Percentiles rank a stretch among this genome's conserved stretches.
Conservation (phyloP, 345 rosid species). For the Aurinia saxatilis region DNA sequence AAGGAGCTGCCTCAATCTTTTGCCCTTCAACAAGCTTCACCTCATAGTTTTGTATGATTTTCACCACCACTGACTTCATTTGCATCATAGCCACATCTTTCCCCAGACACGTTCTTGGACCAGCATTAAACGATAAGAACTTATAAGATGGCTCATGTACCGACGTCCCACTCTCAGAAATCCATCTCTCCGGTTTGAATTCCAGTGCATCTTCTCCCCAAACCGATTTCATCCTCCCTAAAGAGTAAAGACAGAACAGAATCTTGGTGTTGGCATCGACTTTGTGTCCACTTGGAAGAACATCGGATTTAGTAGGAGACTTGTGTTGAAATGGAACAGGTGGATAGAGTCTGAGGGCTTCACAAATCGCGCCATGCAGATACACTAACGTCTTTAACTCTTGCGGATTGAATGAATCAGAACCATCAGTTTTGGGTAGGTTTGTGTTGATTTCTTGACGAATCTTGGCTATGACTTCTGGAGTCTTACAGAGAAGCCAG, state of each 20-base stretch:
- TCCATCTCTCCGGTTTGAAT: slow-evolving; percentile 34
- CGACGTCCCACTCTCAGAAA: slow-evolving; percentile 18
- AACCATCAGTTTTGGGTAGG: neutral
- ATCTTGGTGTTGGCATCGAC: slow-evolving; percentile 27
- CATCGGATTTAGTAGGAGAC: slow-evolving; percentile 19
- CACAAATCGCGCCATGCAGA: slow-evolving; percentile 26
- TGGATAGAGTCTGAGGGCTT: slow-evolving; percentile 30
- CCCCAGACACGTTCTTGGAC: slow-evolving; percentile 31
- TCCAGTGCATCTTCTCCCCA: slow-evolving; percentile 32
- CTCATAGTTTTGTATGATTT: slow-evolving; percentile 18
- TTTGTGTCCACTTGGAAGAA: slow-evolving; percentile 32
- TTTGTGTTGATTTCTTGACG: slow-evolving; percentile 36
- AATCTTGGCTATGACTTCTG: slow-evolving; percentile 29
- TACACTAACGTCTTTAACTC: slow-evolving; percentile 23
- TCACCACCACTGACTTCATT: slow-evolving; percentile 21
- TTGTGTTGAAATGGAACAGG: slow-evolving; percentile 33
- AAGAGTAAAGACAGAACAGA: slow-evolving; percentile 23
- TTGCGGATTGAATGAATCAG: neutral
- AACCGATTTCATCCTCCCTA: slow-evolving; percentile 30
- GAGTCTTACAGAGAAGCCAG: slow-evolving; percentile 33
- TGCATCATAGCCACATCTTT: slow-evolving; percentile 28
- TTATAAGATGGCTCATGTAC: slow-evolving; percentile 31
- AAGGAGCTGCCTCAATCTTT: slow-evolving; percentile 18
- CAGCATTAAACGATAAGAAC: slow-evolving; percentile 30
- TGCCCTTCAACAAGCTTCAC: slow-evolving; percentile 16